phyloP scores from a whole-genome alignment of 2,329 filamentous ascomycete species.

The Cytospora schulzeri region DNA sequence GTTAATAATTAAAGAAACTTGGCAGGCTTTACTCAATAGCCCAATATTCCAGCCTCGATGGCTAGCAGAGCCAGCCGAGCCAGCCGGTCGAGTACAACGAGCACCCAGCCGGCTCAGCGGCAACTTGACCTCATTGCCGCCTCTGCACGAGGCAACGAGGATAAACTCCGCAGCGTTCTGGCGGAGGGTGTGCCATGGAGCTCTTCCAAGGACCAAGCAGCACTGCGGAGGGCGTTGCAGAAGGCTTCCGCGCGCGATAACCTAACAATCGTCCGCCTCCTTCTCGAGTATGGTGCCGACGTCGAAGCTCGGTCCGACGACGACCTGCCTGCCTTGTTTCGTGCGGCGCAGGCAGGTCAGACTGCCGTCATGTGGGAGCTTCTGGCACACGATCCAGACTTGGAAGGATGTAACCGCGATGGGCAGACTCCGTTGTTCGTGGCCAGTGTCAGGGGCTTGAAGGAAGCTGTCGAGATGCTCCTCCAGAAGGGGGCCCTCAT shows the following conservation, averaged over 20 bases:
- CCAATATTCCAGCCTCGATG: slow-evolving; percentile 2
- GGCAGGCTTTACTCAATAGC: neutral
- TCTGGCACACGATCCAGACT: slow-evolving; percentile 37
- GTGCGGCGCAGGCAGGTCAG: slow-evolving; percentile 43
- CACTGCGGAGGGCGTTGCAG: slow-evolving; percentile 42
- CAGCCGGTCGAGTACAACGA: slow-evolving; percentile 38
- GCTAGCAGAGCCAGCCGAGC: slow-evolving; percentile 14
- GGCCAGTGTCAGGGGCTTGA: slow-evolving; percentile 39
- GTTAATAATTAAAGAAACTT: neutral
- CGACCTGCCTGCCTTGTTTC: slow-evolving; percentile 41
- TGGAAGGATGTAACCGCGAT: slow-evolving; percentile 36
- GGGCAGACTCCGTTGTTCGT: slow-evolving; percentile 42
- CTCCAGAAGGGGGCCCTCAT: slow-evolving; percentile 38
- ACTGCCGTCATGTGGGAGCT: slow-evolving; percentile 38
- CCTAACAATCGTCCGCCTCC: slow-evolving; percentile 40
- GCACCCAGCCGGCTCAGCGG: slow-evolving; percentile 41
- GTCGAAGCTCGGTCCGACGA: slow-evolving; percentile 38
- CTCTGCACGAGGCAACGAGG: slow-evolving; percentile 42
- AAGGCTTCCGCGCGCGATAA: slow-evolving; percentile 43
- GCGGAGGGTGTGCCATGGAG: slow-evolving; percentile 40
- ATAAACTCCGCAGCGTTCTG: slow-evolving; percentile 40
- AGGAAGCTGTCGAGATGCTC: slow-evolving; percentile 38
- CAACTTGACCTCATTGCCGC: slow-evolving; percentile 43
- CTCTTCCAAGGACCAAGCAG: slow-evolving; percentile 38
- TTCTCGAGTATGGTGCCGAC: slow-evolving; percentile 43